Evolutionary conservation across 1,284 basidiomycete species (phyloP), one percentile per base, ranked within the genome.

Genomic region (Rugosomyces carneus): DNA sequence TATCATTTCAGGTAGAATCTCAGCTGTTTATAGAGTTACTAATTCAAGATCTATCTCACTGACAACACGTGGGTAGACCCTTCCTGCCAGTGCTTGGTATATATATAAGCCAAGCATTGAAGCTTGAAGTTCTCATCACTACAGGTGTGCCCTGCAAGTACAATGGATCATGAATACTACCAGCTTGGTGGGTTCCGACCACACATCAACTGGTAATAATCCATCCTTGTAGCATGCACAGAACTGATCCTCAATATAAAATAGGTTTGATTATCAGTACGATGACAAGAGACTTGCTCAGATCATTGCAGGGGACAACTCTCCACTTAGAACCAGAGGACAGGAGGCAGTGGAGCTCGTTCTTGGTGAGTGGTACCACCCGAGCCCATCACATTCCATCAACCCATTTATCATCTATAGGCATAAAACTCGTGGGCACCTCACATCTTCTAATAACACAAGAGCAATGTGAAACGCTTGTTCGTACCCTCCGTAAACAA

Each of bases 391-490:
- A 11, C 9, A n/a, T 26, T 20, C 9, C 21, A 19, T 13, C 38
- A 20, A 24, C 10, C 20, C 21, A 16, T 15, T 31, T 41, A 19
- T 1, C 26, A 10, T 21, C 16, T 43, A 13, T 39, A 71, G 70
- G 68, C 16, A 65, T 71, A 18, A 65, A 62, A 49, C 49, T 3
- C 8, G 54, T 51, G 10, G 70, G 68, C 1, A 61, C 64, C 0
- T 65, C 66, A 0, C 64, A 67, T 47, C 55, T 71, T 3, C 55
- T 71, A 1, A 46, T 72, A 10, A 59, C 62, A 6, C 44, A 46
- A 11, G 48, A 47, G 5, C 61, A 69, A 41, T 45, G 48, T 40
- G 15, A 40, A 3, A 24, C 27, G 9, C 41, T 57, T 37, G 50
- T 40, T 23, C 40, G 38, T 2, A 40, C 45, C 6, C 15, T 45